Conservation (phyloP, 1,284 basidiomycete species). For the Naganishia cerealis region DNA sequence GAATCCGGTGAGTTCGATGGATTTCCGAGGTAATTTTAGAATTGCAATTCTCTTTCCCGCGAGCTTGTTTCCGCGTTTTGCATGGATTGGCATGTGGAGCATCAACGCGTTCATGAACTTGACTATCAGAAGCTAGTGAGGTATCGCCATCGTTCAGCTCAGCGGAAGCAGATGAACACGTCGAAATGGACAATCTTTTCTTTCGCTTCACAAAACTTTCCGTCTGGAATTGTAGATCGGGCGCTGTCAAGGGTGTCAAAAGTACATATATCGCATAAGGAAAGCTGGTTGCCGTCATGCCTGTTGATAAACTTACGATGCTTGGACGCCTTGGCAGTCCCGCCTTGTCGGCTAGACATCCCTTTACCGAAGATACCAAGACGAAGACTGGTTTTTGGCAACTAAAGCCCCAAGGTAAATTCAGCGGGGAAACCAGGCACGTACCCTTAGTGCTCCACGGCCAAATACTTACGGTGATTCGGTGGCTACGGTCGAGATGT, state of each 20-base stretch:
- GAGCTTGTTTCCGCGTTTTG: neutral
- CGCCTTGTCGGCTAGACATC: slow-evolving; percentile 9
- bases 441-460: too few relatives aligned
- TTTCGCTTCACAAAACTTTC: slow-evolving; percentile 17
- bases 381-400: slow-evolving; percentile 10
- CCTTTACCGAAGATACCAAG: slow-evolving; percentile 19
- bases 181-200: neutral
- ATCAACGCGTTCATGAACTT: neutral
- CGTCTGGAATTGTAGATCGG: slow-evolving; percentile 21
- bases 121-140: neutral
- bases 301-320: slow-evolving; percentile 3
- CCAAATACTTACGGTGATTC: slow-evolving; percentile 8
- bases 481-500: slow-evolving; percentile 3
- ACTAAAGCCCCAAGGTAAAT: neutral
- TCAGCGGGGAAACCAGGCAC: neutral
- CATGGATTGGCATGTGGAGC: neutral
- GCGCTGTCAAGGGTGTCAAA: neutral
- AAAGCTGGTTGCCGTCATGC: too few relatives aligned
- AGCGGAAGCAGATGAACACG: neutral
- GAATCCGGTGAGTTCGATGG: neutral
- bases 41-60: neutral
- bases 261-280: neutral
- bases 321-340: neutral
- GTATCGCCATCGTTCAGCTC: neutral
- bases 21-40: neutral